Evolutionary conservation across 176 grass and related monocot species (phyloP).

Genomic region (Cocos nucifera): DNA sequence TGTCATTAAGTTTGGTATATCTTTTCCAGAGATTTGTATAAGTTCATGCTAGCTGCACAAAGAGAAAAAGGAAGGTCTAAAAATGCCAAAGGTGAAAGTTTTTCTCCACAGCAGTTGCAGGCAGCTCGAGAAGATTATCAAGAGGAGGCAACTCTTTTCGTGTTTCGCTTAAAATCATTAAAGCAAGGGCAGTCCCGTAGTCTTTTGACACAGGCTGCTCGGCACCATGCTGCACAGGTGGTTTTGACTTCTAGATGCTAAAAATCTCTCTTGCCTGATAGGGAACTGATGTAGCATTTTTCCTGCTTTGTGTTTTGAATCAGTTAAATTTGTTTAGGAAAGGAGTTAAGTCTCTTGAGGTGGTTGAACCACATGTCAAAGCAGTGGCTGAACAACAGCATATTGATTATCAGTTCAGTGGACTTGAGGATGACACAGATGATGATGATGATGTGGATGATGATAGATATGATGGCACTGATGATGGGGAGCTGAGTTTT

Average conservation of each 20-base stretch:
- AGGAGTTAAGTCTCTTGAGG: conserved; percentile 69
- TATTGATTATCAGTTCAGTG: conserved; percentile 89
- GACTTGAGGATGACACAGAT: conserved; percentile 63
- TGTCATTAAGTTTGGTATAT: conserved; percentile 17
- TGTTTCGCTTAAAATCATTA: conserved; percentile 85
- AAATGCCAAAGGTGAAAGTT: conserved; percentile 48
- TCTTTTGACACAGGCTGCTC: conserved; percentile 93
- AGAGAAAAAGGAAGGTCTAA: conserved; percentile 65
- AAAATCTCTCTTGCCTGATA: no score
- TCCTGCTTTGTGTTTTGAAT: conserved; percentile 12
- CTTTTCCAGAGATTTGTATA: conserved; percentile 68
- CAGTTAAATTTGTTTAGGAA: conserved; percentile 93
- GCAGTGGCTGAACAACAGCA: conserved; percentile 74
- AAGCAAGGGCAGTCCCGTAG: conserved; percentile 95
- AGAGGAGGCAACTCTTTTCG: conserved; percentile 83
- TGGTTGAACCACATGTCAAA: conserved; percentile 77
- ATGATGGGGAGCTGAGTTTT: conserved; percentile 69
- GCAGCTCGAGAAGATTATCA: conserved; percentile 88
- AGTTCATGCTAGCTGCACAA: conserved; percentile 56
- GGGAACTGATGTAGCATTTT: no score
- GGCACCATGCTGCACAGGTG: conserved; percentile 95
- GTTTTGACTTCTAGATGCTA: neutral
- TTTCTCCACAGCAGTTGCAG: conserved; percentile 57
- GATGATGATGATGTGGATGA: conserved; percentile 43
- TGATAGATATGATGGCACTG: conserved; percentile 38